These are phyloP conservation scores for Dispira simplex DNA, from an alignment of 192 early-diverging fungal genomes.

Conservation along the genomic window DNA sequence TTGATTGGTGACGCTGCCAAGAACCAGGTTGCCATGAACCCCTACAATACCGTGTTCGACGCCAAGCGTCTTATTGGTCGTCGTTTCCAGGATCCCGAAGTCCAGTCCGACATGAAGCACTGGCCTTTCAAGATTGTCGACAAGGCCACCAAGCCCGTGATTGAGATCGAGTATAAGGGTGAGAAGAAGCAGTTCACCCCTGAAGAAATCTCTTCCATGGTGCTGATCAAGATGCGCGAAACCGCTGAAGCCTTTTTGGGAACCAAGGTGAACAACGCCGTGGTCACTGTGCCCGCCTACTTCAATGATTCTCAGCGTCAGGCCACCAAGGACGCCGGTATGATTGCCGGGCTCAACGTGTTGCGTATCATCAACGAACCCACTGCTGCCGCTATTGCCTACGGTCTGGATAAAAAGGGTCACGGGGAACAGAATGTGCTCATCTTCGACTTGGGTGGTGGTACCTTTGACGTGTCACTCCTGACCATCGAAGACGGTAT, in stretches of 20 bases:
- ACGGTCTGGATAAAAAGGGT: constrained; percentile 85
- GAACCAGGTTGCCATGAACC: constrained; percentile 84
- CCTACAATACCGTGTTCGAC: constrained; percentile 84
- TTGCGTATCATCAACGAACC: constrained; percentile 92
- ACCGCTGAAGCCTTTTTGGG: constrained; percentile 78
- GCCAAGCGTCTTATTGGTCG: constrained; percentile 88
- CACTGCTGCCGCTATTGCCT: constrained; percentile 88
- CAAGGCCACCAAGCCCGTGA: constrained; percentile 69
- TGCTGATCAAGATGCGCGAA: constrained; percentile 91
- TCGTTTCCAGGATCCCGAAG: constrained; percentile 75
- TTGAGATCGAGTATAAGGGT: constrained; percentile 77
- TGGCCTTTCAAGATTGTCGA: constrained; percentile 82
- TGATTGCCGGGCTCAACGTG: constrained; percentile 77
- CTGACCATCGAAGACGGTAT: constrained; percentile 91
- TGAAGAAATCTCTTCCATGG: constrained; percentile 97
- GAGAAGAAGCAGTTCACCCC: constrained; percentile 73
- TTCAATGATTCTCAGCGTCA: constrained; percentile 94
- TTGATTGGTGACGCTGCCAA: constrained; percentile 90
- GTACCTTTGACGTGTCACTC: constrained; percentile 97
- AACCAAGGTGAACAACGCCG: constrained; percentile 78
- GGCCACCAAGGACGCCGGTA: constrained; percentile 83
- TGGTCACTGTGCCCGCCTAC: constrained; percentile 97
- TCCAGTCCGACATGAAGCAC: constrained; percentile 88
- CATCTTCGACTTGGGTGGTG: constrained; percentile 95
- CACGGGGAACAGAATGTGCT: constrained; percentile 78